Percentiles rank a stretch among this genome's conserved stretches.
phyloP scores from a whole-genome alignment of 257 asterid species.

The Salvia hispanica region DNA sequence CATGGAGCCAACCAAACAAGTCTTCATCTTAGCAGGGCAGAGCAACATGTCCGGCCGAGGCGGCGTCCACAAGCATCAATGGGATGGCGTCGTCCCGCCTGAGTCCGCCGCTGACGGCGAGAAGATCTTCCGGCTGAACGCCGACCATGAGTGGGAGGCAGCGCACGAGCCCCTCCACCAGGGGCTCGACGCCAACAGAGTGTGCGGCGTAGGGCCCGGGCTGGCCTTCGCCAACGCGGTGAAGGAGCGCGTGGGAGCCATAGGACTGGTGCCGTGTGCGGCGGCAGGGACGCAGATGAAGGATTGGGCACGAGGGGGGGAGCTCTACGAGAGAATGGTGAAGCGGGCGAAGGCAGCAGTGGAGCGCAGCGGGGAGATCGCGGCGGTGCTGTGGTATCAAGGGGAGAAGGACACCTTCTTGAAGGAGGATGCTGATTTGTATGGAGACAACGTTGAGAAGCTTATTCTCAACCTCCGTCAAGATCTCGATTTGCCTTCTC shows the following conservation, averaged over 20 bases:
- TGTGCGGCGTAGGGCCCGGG: constrained; percentile 82
- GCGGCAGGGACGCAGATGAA: constrained; percentile 78
- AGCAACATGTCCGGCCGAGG: constrained; percentile 97
- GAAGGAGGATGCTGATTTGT: constrained; percentile 48
- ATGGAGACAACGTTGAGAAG: constrained; percentile 55
- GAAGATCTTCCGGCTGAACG: constrained; percentile 60
- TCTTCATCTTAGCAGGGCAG: constrained; percentile 82
- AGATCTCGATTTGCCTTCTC: constrained; percentile 58
- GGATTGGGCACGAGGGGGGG: constrained; percentile 66
- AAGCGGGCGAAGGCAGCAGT: constrained; percentile 53
- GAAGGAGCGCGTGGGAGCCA: constrained; percentile 39
- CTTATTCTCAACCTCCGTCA: constrained; percentile 51
- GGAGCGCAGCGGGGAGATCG: constrained; percentile 52
- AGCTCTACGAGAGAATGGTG: constrained; percentile 59
- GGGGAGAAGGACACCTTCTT: constrained; percentile 79
- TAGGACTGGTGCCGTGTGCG: constrained; percentile 86
- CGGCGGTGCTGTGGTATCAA: constrained; percentile 80
- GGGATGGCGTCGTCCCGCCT: constrained; percentile 76
- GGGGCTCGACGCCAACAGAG: constrained; percentile 65
- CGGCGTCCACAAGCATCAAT: constrained; percentile 56
- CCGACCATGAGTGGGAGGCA: constrained; percentile 60
- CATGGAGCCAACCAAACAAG: constrained; percentile 36
- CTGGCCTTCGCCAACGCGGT: constrained; percentile 74
- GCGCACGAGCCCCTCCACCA: constrained; percentile 78
- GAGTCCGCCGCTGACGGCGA: constrained; percentile 52